Evolutionary conservation across 129 eudicot species (phyloP).

Genomic region (Logfia minima): DNA sequence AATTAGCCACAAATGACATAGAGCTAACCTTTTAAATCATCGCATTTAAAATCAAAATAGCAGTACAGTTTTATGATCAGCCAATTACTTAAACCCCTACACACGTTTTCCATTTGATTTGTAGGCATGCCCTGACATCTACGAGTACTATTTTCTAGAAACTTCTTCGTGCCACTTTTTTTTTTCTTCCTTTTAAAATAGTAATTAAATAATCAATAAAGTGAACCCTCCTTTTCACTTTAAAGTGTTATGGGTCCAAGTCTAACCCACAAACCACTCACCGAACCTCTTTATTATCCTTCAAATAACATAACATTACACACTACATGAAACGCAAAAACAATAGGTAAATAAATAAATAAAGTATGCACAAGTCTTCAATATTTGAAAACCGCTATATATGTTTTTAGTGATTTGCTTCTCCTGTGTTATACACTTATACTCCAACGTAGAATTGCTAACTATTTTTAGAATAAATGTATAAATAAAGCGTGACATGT

Average conservation of each 20-base stretch:
- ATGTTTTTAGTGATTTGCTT: not conserved
- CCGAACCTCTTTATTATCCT: not conserved
- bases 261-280: conserved; percentile 2
- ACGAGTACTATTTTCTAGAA: not conserved
- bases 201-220: not conserved
- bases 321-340: not conserved
- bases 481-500: too few species aligned
- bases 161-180: not conserved
- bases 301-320: not conserved
- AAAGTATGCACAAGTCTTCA: not conserved
- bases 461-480: not conserved
- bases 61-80: too few species aligned
- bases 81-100: too few species aligned
- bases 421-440: too few species aligned
- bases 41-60: too few species aligned
- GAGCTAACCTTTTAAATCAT: too few species aligned
- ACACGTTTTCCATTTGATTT: too few species aligned
- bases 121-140: not conserved
- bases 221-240: not conserved
- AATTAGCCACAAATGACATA: too few species aligned
- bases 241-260: not conserved
- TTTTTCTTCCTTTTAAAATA: not conserved
- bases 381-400: not conserved
- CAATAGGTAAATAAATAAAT: not conserved
- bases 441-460: too few species aligned